Conservation (phyloP, 345 rosid species). For the Firmiana major region DNA sequence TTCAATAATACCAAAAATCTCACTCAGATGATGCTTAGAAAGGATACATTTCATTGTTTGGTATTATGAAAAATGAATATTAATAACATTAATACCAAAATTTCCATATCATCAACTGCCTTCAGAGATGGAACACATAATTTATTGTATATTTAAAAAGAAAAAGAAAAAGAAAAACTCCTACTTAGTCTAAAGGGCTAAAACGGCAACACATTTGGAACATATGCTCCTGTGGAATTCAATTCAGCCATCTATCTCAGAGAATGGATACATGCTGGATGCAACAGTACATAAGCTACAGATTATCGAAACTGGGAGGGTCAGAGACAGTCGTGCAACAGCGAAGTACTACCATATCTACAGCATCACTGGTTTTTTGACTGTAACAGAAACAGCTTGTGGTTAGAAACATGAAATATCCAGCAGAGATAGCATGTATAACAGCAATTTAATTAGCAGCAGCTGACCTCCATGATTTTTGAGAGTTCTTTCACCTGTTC, state of each 20-base stretch:
- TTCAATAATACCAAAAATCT: too few species aligned
- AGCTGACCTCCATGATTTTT: conserved; percentile 38
- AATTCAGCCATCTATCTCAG: background rate
- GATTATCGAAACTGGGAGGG: background rate
- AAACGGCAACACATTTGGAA: too few species aligned
- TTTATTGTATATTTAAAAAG: background rate
- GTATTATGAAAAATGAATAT: too few species aligned
- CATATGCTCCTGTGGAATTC: background rate
- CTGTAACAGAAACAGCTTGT: conserved; percentile 20
- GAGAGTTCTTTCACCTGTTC: conserved; percentile 58
- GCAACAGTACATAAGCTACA: background rate
- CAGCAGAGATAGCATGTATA: background rate
- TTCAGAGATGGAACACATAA: background rate
- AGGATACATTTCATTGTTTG: too few species aligned
- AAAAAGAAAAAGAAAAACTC: background rate
- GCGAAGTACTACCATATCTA: background rate
- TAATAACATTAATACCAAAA: background rate
- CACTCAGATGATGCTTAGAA: too few species aligned
- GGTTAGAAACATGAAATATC: background rate
- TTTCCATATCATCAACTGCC: background rate
- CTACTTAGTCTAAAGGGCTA: background rate
- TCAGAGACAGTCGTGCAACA: background rate
- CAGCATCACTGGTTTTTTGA: conserved; percentile 27
- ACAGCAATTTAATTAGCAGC: background rate
- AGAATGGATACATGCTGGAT: background rate